Conservation (phyloP, 768 basidiomycete species). For the Suillus variegatus region DNA sequence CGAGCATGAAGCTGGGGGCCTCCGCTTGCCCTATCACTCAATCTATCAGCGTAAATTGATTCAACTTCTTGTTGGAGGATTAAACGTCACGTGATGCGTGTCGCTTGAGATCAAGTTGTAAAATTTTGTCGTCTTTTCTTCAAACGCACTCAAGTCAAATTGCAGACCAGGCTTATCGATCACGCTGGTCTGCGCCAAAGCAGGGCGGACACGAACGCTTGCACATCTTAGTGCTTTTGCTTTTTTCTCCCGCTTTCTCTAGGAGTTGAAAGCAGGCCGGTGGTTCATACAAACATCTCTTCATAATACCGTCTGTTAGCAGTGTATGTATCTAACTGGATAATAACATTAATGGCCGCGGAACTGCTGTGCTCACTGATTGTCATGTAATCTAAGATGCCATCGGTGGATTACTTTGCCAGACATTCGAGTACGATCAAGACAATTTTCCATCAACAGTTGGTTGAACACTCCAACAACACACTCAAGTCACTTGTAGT, state of each 20-base stretch:
- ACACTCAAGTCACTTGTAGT: background rate
- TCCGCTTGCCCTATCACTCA: background rate
- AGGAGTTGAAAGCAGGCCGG: conserved; percentile 29
- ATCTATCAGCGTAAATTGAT: too few relatives aligned
- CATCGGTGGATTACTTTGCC: background rate
- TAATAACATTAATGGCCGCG: background rate
- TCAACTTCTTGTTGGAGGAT: too few relatives aligned
- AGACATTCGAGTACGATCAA: background rate
- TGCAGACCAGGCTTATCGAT: conserved; percentile 22
- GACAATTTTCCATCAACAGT: background rate
- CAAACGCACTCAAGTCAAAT: conserved; percentile 37
- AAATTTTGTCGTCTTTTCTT: conserved; percentile 7
- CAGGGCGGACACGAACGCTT: conserved; percentile 31
- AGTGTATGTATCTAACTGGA: background rate
- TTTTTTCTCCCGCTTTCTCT: conserved; percentile 20
- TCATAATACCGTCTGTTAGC: background rate
- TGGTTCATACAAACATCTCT: conserved; percentile 28
- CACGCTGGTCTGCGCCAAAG: conserved; percentile 36
- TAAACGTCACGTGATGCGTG: conserved; percentile 14
- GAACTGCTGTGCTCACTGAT: background rate
- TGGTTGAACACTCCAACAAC: background rate
- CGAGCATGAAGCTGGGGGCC: background rate
- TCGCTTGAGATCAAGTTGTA: background rate
- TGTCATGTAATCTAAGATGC: background rate
- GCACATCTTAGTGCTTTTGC: conserved; percentile 32